Evolutionary conservation across 106 monocot species (phyloP), one percentile per base, ranked within the genome.

Genomic region (Dioscorea alata): DNA sequence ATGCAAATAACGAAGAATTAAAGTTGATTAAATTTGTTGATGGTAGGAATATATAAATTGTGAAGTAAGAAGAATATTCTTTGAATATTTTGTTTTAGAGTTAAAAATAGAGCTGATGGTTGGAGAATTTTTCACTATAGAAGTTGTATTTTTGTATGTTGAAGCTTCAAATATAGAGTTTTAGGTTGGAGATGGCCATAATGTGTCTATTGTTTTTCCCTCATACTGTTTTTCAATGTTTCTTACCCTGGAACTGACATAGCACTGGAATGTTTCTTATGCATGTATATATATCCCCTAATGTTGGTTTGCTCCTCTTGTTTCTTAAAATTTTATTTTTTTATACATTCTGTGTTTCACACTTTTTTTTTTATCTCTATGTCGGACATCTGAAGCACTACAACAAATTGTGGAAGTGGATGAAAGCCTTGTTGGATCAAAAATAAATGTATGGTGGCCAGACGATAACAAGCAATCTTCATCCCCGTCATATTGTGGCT

Each of bases 381-480:
- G 4, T 67, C 67, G 54, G 68, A 68, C 12, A 31, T 53, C 23
- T 28, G 54, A 53, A 16, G 28, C 4, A 25, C 68, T 14, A 68
- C 52, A 51, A 12, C n/a, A 4, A 8, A 24, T 18, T 16, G 19
- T 23, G 24, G 68, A 53, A 53, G 17, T 56, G 15, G 54, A 68
- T 68, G 68, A 68, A 35, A 68, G 24, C 28, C 9, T 68, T 56
- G 28, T 68, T 68, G 68, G 68, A n/a, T 53, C 52, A 4, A 53
- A 20, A 18, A 68, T 68, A 68, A 31, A 24, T 54, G 54, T 68
- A 53, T 68, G 68, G 68, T 68, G 68, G 68, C 68, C 68, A 53
- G 68, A 68, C 54, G 68, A 68, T 68, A 16, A 68, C 21, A 56
- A 14, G 68, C 54, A 31, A 68, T 52, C 10, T 18, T 23, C 13